Evolutionary conservation across 331 rosid species (phyloP), one percentile per base, ranked within the genome.

Genomic region (Acacia pycnantha): DNA sequence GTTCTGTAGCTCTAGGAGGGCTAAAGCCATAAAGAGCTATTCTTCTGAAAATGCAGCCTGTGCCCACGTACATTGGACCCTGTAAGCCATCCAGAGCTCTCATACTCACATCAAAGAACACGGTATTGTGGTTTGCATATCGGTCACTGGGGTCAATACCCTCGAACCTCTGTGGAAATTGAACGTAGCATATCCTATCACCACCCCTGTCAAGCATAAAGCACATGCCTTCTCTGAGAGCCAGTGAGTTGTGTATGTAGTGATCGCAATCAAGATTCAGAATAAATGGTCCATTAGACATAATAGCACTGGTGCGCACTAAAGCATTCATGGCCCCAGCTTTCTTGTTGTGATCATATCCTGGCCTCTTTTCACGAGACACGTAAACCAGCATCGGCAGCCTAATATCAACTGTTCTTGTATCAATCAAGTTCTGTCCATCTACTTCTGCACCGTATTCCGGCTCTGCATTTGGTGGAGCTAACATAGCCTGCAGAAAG

Each of bases 271-370:
- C 98, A 19, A 94, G 97, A 80, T 94, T 94, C 65, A 94, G 88
- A 80, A 94, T 84, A 84, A 94, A 94, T 10, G 97, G 98, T 8
- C 98, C 97, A 82, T 94, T 91, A 11, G 97, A 94, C 97, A 94
- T 94, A 80, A 94, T 86, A 51, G 98, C 97, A 6, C 95, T 94
- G 26, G 98, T 94, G 33, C 98, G 90, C 59, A 94, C 95, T 27
- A 94, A 89, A 29, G 98, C 91, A 69, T 94, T 94, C 98, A 94
- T 91, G 14, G 98, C 98, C 44, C 98, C 97, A 0, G 98, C 98
- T 77, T 94, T 94, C 92, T 94, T 94, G 75, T 94, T 94, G 86
- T 94, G 98, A 81, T 94, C 97, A 62, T 89, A 94, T 35, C 86
- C 92, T 0, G 94, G 90, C 79, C 98, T 82, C 90, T 94, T 94